Percentiles rank a stretch among this genome's conserved stretches.
Evolutionary conservation across 768 basidiomycete species (phyloP).

Genomic region (Panellus pusillus): DNA sequence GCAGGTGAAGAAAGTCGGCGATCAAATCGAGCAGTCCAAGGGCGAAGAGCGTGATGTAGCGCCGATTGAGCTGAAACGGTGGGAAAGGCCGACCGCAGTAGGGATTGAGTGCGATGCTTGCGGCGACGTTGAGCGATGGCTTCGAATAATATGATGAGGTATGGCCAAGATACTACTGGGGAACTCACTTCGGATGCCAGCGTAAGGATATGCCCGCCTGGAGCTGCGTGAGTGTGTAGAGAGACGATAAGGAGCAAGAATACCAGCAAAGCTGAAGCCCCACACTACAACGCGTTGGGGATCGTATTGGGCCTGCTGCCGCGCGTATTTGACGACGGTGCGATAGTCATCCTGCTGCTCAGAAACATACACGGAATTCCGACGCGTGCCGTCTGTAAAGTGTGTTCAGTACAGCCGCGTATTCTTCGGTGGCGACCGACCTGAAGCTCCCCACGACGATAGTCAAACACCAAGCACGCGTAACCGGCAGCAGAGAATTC

Average conservation of each 20-base stretch:
- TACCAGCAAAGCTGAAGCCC: constrained; percentile 33
- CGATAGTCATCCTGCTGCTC: constrained; percentile 38
- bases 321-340: constrained; percentile 34
- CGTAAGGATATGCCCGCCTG: constrained; percentile 31
- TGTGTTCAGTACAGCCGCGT: not conserved
- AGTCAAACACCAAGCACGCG: constrained; percentile 34
- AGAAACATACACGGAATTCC: constrained; percentile 26
- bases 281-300: constrained; percentile 33
- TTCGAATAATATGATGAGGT: not conserved
- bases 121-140: constrained; percentile 26
- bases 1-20: constrained; percentile 24
- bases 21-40: constrained; percentile 27
- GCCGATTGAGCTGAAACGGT: constrained; percentile 10
- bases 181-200: constrained; percentile 29
- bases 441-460: constrained; percentile 34
- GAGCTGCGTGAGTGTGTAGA: not conserved
- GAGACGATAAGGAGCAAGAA: not conserved
- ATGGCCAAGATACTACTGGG: not conserved
- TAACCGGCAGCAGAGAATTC: constrained; percentile 30
- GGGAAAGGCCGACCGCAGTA: constrained; percentile 25
- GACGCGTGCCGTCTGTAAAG: constrained; percentile 28
- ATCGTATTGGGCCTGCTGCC: constrained; percentile 32
- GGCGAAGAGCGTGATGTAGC: constrained; percentile 21
- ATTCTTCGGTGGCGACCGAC: constrained; percentile 10
- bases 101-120: constrained; percentile 30